Base-by-base conservation (phyloP, 228 moss, liverwort and hornwort genomes). In the Sphagnum magellanicum region DNA sequence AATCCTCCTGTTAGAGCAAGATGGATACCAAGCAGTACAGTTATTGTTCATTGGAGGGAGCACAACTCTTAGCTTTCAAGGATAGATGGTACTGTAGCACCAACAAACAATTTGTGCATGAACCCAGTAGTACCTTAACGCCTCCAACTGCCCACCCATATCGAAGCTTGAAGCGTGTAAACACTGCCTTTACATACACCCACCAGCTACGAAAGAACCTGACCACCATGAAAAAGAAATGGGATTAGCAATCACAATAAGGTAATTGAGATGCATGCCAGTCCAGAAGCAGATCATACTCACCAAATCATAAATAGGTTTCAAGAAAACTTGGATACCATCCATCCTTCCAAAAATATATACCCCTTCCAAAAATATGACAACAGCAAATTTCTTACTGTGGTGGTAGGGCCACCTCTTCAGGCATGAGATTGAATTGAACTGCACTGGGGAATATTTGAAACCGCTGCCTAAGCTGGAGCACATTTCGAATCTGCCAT, bases 381-480 rank as follows among this genome's bases (percentile, higher is more conserved):
- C 32, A 32, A 32, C 32, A 32, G 32, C 32, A 32, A 14, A 47
- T n/a, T 50, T 64, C 85, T 77, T 79, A 92, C 92, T 67, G 81
- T 68, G 79, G 72, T 72, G 66, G 74, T 57, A 75, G 65, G 64
- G 79, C 73, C 70, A 71, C 76, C 70, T 83, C 73, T 72, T 91
- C 91, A 55, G 97, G 91, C 74, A 84, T 90, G 50, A 98, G 87
- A 78, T 82, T 79, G 78, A 93, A 98, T 63, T 91, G 81, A 71
- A 91, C 81, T 47, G 97, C 97, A 63, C 79, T 81, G 16, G 93
- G 93, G 72, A 98, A 93, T 74, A 88, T 83, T 66, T 86, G 91
- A 78, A 98, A 98, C 16, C 97, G 79, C 62, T 82, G 50, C 73
- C 82, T 90, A 49, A 98, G 78, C 75, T 98, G 97, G 17, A 79